Conservation (phyloP, 2,329 filamentous ascomycete genomes). For the Eutypella sp. region DNA sequence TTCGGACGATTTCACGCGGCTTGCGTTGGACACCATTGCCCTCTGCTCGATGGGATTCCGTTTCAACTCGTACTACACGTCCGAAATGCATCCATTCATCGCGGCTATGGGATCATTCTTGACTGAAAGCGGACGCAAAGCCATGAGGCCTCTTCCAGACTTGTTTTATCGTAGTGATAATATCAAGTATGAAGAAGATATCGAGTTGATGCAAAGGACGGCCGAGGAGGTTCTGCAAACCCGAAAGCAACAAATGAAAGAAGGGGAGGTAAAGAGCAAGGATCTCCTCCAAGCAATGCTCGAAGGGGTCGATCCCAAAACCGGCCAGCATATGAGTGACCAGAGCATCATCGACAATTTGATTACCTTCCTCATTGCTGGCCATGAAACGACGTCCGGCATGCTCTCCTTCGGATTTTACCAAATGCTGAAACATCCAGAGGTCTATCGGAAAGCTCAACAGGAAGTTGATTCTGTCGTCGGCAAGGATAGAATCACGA, state of each 20-base stretch:
- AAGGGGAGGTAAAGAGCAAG: conserved; percentile 33
- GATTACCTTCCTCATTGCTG: conserved; percentile 67
- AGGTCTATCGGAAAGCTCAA: conserved; percentile 55
- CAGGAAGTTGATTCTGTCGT: conserved; percentile 63
- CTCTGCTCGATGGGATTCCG: conserved; percentile 67
- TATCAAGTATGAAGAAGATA: conserved; percentile 49
- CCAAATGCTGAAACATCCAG: conserved; percentile 59
- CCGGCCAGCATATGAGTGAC: conserved; percentile 59
- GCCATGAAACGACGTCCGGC: conserved; percentile 68
- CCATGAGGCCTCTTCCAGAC: conserved; percentile 42
- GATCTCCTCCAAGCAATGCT: conserved; percentile 70
- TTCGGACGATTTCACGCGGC: conserved; percentile 32
- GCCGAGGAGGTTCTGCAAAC: conserved; percentile 56
- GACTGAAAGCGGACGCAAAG: conserved; percentile 46
- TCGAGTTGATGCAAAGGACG: conserved; percentile 49
- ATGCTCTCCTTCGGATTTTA: conserved; percentile 62
- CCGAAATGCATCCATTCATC: conserved; percentile 66
- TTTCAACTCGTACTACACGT: conserved; percentile 70
- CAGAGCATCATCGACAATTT: conserved; percentile 63
- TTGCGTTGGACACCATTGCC: conserved; percentile 68
- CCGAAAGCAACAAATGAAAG: conserved; percentile 48
- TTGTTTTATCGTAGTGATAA: conserved; percentile 45
- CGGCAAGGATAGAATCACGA: conserved; percentile 50
- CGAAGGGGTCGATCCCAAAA: conserved; percentile 60
- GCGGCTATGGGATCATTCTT: conserved; percentile 62